Conservation (phyloP, 1,284 basidiomycete genomes). For the Microbotryomycetes sp. region DNA sequence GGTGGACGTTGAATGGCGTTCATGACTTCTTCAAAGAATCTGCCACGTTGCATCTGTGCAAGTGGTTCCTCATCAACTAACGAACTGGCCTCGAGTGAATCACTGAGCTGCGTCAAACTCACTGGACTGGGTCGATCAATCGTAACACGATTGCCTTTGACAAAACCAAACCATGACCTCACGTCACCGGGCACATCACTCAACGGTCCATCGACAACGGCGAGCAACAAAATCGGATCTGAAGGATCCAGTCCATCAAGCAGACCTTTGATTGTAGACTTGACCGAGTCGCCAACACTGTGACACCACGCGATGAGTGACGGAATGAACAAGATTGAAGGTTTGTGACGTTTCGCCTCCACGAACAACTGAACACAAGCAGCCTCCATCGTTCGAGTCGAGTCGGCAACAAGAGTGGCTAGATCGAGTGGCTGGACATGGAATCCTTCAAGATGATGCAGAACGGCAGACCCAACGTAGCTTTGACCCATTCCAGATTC, state of each 20-base stretch:
- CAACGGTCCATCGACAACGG: slow-evolving; percentile 73
- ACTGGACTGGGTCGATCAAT: slow-evolving; percentile 52
- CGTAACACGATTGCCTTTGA: slow-evolving; percentile 65
- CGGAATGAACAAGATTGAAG: slow-evolving; percentile 91
- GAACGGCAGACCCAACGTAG: slow-evolving; percentile 78
- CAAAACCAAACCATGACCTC: slow-evolving; percentile 79
- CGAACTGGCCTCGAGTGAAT: neutral
- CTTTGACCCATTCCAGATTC: slow-evolving; percentile 79
- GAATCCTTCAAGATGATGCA: slow-evolving; percentile 93
- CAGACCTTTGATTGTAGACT: slow-evolving; percentile 79
- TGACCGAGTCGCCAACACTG: slow-evolving; percentile 74
- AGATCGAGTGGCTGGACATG: slow-evolving; percentile 91
- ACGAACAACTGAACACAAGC: slow-evolving; percentile 93
- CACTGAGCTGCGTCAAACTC: slow-evolving; percentile 20
- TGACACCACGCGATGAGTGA: slow-evolving; percentile 79
- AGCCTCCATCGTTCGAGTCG: slow-evolving; percentile 80
- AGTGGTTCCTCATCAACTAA: neutral
- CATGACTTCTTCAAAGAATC: slow-evolving; percentile 72
- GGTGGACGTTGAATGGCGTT: slow-evolving; percentile 66
- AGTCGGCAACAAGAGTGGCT: slow-evolving; percentile 81
- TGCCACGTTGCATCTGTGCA: slow-evolving; percentile 53
- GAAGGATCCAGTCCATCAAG: slow-evolving; percentile 83
- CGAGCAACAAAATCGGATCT: slow-evolving; percentile 86
- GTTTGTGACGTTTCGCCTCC: slow-evolving; percentile 95
- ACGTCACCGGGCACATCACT: slow-evolving; percentile 72